Conservation (phyloP, 306 rosid species). For the Cucumis hystrix region DNA sequence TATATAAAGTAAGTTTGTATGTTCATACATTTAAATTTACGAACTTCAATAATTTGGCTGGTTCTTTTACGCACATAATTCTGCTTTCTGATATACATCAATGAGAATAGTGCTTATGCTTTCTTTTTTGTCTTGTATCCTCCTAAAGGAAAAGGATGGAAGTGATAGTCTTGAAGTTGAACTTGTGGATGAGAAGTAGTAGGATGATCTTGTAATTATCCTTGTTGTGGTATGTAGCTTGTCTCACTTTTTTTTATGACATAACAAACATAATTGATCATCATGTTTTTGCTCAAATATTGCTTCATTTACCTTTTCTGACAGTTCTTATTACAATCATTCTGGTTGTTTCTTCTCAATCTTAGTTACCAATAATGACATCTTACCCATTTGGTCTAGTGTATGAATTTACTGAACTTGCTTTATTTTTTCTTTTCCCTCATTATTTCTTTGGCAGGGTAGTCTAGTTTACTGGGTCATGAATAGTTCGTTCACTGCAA, state of each 20-base stretch:
- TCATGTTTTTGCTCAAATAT: neutral
- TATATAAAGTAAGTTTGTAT: constrained; percentile 32
- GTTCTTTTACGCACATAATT: neutral
- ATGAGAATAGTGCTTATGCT: neutral
- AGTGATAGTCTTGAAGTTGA: constrained; percentile 90
- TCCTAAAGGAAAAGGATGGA: constrained; percentile 65
- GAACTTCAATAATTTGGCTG: neutral
- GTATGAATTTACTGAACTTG: constrained; percentile 3
- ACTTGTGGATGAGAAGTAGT: constrained; percentile 82
- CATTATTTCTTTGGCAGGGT: constrained; percentile 52
- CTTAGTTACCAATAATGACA: neutral
- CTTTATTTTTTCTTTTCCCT: neutral
- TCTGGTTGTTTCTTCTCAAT: constrained; percentile 1
- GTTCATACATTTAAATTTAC: neutral
- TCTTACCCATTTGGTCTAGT: neutral
- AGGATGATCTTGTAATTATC: constrained; percentile 90
- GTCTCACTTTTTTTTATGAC: neutral
- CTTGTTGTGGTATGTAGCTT: constrained; percentile 68
- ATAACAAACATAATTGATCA: no score
- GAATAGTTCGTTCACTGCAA: constrained; percentile 46
- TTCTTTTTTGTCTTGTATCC: constrained; percentile 12
- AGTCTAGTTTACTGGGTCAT: constrained; percentile 84
- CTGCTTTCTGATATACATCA: no score
- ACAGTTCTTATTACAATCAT: neutral
- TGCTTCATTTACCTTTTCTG: neutral